Conservation (phyloP, 2,329 filamentous ascomycete genomes). For the Hymenoscyphus fructigenus region DNA sequence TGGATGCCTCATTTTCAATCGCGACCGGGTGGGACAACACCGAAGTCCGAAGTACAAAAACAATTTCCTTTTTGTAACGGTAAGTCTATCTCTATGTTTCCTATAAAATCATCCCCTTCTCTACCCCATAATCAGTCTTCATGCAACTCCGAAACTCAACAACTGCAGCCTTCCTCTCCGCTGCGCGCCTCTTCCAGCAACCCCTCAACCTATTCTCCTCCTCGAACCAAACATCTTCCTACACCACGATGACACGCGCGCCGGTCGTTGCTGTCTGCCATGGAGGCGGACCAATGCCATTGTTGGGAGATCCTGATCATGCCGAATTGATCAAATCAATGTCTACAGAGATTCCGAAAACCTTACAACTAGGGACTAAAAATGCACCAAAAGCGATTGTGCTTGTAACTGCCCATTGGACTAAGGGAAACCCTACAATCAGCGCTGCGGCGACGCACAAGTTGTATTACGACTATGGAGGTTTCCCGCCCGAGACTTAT, state of each 20-base stretch:
- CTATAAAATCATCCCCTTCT: slow-evolving; percentile 4
- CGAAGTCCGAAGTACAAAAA: neutral
- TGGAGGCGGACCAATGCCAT: slow-evolving; percentile 52
- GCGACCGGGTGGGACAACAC: neutral
- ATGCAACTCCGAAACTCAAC: slow-evolving; percentile 22
- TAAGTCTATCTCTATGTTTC: slow-evolving; percentile 1
- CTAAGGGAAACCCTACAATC: slow-evolving; percentile 53
- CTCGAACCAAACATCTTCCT: neutral
- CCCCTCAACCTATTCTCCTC: slow-evolving; percentile 11
- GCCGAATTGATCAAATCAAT: slow-evolving; percentile 51
- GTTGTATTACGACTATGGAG: slow-evolving; percentile 59
- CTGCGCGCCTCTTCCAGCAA: slow-evolving; percentile 14
- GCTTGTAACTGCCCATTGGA: slow-evolving; percentile 78
- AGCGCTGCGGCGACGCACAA: slow-evolving; percentile 48
- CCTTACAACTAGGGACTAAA: slow-evolving; percentile 53
- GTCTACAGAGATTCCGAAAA: slow-evolving; percentile 51
- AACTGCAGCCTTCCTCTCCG: slow-evolving; percentile 12
- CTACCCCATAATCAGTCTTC: neutral
- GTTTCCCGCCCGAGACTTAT: slow-evolving; percentile 57
- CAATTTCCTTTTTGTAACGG: neutral
- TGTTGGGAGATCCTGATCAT: slow-evolving; percentile 55
- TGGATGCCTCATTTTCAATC: too few species aligned
- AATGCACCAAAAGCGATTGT: slow-evolving; percentile 66
- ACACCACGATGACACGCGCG: slow-evolving; percentile 18
- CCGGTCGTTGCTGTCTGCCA: slow-evolving; percentile 29